Evolutionary conservation across 2,329 filamentous ascomycete genomes (phyloP).

Genomic region (Botrytis hyacinthi): DNA sequence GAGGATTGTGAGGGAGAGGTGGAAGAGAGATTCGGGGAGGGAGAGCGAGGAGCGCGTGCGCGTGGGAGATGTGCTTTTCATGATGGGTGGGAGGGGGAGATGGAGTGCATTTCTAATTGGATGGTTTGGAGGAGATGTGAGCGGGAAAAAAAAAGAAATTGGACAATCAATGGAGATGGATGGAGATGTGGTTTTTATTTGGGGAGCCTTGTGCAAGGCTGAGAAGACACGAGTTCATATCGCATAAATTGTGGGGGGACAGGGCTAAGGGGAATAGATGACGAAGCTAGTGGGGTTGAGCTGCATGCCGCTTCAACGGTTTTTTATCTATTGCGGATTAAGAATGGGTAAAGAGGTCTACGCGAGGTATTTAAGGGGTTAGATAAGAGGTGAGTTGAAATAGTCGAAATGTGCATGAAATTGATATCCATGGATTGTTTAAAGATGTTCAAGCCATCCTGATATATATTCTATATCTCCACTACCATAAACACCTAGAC

Average conservation of each 20-base stretch:
- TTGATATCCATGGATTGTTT: background rate
- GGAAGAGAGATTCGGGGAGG: slow-evolving; percentile 49
- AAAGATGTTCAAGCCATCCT: background rate
- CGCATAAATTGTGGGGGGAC: slow-evolving; percentile 1
- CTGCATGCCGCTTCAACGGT: slow-evolving; percentile 12
- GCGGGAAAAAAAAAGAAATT: background rate
- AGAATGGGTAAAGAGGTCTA: background rate
- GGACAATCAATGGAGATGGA: background rate
- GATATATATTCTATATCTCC: background rate
- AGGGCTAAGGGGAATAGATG: slow-evolving; percentile 3
- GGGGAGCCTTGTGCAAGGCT: slow-evolving; percentile 17
- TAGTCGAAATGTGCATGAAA: background rate
- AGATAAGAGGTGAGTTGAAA: background rate
- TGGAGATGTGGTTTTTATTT: slow-evolving; percentile 7
- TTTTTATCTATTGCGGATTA: background rate
- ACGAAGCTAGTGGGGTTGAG: slow-evolving; percentile 14
- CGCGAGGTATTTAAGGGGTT: background rate
- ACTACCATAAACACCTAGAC: background rate
- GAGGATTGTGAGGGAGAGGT: slow-evolving; percentile 62
- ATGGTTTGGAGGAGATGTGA: background rate
- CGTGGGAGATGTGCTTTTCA: slow-evolving; percentile 2
- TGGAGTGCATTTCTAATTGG: background rate
- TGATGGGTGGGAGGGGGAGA: background rate
- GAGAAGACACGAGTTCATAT: slow-evolving; percentile 21
- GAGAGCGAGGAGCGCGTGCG: slow-evolving; percentile 44